Percentiles rank a stretch among this genome's conserved stretches.
phyloP scores from a whole-genome alignment of 257 asterid species.

The Lavandula angustifolia region DNA sequence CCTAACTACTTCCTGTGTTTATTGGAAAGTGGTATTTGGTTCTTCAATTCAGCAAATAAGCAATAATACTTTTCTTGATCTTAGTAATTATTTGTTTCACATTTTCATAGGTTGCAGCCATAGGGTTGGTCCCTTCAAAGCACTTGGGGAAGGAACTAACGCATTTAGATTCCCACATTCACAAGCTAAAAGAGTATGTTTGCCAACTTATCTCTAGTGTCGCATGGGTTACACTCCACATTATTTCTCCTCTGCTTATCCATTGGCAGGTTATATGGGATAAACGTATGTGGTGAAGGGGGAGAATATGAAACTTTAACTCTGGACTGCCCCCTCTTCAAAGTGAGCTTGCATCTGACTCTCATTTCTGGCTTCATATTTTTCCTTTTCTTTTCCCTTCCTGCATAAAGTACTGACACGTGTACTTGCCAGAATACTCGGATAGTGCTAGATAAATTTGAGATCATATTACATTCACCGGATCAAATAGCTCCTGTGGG shows the following conservation, averaged over 20 bases:
- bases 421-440: slow-evolving; percentile 73
- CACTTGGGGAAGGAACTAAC: slow-evolving; percentile 89
- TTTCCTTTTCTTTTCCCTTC: slow-evolving; percentile 10
- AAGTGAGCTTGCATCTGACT: slow-evolving; percentile 50
- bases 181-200: slow-evolving; percentile 86
- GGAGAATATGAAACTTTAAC: slow-evolving; percentile 98
- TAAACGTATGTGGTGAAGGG: slow-evolving; percentile 98
- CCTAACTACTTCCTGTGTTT: not conserved
- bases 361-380: slow-evolving; percentile 15
- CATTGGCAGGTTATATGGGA: slow-evolving; percentile 79
- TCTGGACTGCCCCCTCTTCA: slow-evolving; percentile 92
- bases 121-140: slow-evolving; percentile 87
- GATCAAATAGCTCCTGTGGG: slow-evolving; percentile 94
- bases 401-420: slow-evolving; percentile 33
- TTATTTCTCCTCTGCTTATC: slow-evolving; percentile 24
- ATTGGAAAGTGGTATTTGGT: not conserved
- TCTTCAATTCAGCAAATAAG: not conserved
- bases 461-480: slow-evolving; percentile 78
- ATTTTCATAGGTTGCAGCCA: slow-evolving; percentile 78
- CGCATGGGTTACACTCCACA: slow-evolving; percentile 29
- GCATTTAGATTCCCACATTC: slow-evolving; percentile 69
- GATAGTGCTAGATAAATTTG: slow-evolving; percentile 82
- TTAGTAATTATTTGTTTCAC: slow-evolving; percentile 10
- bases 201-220: slow-evolving; percentile 32
- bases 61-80: not conserved